A percentile compares a stretch with the other conserved stretches of the same genome.
Conservation (phyloP, 306 rosid genomes). For the Mucuna pruriens region DNA sequence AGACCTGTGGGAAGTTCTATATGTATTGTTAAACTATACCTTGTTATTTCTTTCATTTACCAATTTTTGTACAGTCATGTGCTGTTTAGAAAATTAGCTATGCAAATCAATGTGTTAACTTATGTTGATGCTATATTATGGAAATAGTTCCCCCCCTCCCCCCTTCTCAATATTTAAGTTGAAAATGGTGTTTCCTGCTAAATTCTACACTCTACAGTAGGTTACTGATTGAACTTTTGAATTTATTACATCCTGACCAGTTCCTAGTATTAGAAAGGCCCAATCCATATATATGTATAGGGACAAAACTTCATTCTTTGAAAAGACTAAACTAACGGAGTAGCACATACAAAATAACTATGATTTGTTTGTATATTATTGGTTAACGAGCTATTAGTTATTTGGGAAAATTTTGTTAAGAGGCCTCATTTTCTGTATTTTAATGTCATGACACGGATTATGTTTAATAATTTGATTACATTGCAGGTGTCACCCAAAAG, state of each 20-base stretch:
- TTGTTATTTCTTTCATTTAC: background rate
- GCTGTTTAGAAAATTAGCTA: background rate
- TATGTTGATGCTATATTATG: background rate
- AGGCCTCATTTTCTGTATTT: slow-evolving; percentile 11
- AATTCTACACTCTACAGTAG: background rate
- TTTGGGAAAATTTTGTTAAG: slow-evolving; percentile 4
- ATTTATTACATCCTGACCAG: background rate
- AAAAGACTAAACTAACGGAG: background rate
- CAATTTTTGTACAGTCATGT: background rate
- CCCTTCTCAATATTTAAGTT: background rate
- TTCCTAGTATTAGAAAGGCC: background rate
- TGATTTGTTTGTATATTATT: background rate
- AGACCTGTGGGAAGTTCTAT: background rate
- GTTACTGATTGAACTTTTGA: background rate
- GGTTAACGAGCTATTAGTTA: slow-evolving; percentile 19
- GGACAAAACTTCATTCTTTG: background rate
- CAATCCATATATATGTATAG: background rate
- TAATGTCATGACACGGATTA: background rate
- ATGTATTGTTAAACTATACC: background rate
- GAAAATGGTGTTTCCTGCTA: background rate
- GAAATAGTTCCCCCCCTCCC: background rate
- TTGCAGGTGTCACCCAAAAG: slow-evolving; percentile 92
- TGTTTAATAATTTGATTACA: slow-evolving; percentile 35
- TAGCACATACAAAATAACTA: background rate
- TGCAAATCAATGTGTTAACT: background rate